Base-by-base conservation (phyloP, 78 protist genomes). In the Andalucia godoyi region DNA sequence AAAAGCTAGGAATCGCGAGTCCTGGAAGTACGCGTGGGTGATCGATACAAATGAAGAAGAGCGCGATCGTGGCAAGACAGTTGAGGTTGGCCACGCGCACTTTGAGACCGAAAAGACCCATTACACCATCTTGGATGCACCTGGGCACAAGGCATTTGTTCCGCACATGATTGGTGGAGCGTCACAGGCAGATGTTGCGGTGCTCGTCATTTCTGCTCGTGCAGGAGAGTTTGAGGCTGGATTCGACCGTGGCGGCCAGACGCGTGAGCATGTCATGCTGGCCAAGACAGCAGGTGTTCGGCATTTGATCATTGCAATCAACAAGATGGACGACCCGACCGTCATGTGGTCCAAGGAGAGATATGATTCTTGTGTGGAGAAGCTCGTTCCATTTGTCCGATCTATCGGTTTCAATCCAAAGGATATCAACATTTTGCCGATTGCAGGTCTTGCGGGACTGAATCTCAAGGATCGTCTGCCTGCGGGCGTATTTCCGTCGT, bases 141-240 rank as follows among this genome's bases (percentile, higher is more conserved):
- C 99, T 23, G 99, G 99, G 41, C 91, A 85, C 73, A 70, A 66
- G 58, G 40, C 63, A 54, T 94, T 74, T 65, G 97, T 96, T 36
- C 95, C 97, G 38, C 74, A 92, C 77, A 96, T 96, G 99, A 95
- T 96, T 37, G 69, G 87, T 32, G 99, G 99, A 33, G 97, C 97
- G 0, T 75, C 97, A 9, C 98, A 94, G 77, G 99, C 98, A 0
- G 99, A 96, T 43, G 70, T 93, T 4, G 98, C 84, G 40, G 79
- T 96, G 36, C 70, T 96, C 32, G 96, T 94, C 29, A 79, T 96
- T 54, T 86, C 95, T 18, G 93, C 99, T 0, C 72, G 95, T 30
- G 76, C 77, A 63, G 97, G 97, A 27, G 99, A 96, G 62, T 94
- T 90, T 67, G 97, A 95, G 72, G 70, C 99, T 21, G 99, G 99